A percentile compares a stretch with the other conserved stretches of the same genome.
phyloP scores from a whole-genome alignment of 305 asterid genomes.

The Fraxinus paxiana region DNA sequence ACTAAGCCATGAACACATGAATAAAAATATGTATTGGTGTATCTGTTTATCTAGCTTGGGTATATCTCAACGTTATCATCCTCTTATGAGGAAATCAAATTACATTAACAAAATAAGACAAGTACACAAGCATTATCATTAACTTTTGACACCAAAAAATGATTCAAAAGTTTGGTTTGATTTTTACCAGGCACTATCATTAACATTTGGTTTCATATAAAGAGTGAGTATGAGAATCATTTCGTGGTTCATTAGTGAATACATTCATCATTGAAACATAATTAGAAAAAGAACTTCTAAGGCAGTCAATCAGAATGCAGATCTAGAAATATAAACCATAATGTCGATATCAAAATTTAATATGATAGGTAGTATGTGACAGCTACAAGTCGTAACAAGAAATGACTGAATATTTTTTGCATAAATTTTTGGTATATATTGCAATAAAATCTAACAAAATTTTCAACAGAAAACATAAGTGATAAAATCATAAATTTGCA shows the following conservation, averaged over 20 bases:
- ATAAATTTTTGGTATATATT: neutral
- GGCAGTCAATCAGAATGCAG: neutral
- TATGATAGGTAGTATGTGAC: neutral
- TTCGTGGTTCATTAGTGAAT: neutral
- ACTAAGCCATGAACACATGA: neutral
- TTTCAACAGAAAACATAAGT: neutral
- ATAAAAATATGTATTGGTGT: neutral
- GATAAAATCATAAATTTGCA: neutral
- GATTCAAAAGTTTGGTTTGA: neutral
- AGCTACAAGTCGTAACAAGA: neutral
- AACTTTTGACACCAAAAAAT: neutral
- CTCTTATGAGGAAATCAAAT: neutral
- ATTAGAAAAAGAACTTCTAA: neutral
- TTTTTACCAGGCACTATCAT: neutral
- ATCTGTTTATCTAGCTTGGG: neutral
- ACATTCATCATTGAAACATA: constrained; percentile 1
- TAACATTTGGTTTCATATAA: neutral
- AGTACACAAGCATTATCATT: neutral
- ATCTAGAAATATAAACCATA: neutral
- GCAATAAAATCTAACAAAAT: neutral
- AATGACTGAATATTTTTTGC: neutral
- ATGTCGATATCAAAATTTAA: neutral
- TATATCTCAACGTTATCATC: neutral
- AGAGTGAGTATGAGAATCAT: neutral
- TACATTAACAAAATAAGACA: neutral